phyloP scores from a whole-genome alignment of 208 protist genomes.

The Phytomonas francai region DNA sequence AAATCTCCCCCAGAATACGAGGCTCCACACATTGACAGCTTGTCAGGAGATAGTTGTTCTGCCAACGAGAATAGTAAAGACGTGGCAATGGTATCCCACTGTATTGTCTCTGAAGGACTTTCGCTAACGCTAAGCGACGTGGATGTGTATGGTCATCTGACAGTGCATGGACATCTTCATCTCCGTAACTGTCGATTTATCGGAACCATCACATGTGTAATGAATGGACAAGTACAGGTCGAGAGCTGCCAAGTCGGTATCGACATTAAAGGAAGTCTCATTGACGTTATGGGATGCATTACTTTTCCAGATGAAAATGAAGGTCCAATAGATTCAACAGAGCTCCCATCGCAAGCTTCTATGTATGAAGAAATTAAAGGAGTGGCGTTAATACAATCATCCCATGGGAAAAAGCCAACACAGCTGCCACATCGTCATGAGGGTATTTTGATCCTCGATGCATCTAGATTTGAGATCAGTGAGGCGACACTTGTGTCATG shows the following conservation, averaged over 20 bases:
- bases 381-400: background rate
- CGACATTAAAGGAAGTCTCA: constrained; percentile 23
- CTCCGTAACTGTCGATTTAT: constrained; percentile 54
- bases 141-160: constrained; percentile 45
- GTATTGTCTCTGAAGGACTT: constrained; percentile 27
- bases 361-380: background rate
- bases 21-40: background rate
- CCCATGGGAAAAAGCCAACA: background rate
- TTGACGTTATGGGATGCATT: constrained; percentile 6
- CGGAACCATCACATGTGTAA: constrained; percentile 39
- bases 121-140: constrained; percentile 36
- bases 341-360: background rate
- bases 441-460: constrained; percentile 56
- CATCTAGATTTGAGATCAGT: constrained; percentile 33
- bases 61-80: background rate
- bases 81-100: background rate
- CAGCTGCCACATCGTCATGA: constrained; percentile 19
- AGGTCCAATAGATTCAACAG: background rate
- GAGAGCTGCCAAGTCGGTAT: constrained; percentile 30
- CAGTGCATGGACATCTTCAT: constrained; percentile 37
- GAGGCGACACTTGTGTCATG: constrained; percentile 25
- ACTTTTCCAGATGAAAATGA: background rate
- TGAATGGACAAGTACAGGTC: constrained; percentile 27
- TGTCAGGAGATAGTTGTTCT: background rate
- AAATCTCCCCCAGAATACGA: background rate